Base-by-base conservation (phyloP, 164 flowering plant genomes). In the Vitis amurensis region DNA sequence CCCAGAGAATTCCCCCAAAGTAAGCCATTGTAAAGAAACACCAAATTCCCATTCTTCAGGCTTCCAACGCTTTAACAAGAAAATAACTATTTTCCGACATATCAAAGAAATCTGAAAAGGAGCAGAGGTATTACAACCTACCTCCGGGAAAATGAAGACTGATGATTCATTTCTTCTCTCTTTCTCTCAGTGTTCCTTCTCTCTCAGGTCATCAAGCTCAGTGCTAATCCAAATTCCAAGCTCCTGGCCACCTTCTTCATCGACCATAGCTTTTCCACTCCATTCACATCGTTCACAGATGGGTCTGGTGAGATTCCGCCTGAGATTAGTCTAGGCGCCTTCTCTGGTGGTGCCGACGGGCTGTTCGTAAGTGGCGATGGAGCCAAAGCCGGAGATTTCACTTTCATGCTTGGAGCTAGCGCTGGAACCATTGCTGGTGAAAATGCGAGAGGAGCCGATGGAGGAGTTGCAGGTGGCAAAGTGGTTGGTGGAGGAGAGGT, bases 281-380 rank as follows among this genome's bases (percentile, higher is more conserved):
- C 92, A 67, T 80, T 88, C 78, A 57, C 8, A 29, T 84, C 83
- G 49, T 64, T 58, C 13, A 53, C 47, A 6, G 78, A 5, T 9
- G 88, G 84, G 5, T 65, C 73, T 0, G 86, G 85, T 3, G 85
- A 57, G 49, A 7, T 2, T 1, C 59, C 11, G 1, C 68, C 77
- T 14, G 6, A 9, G 50, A 74, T 65, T 0, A 82, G 84, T 1
- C 69, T 76, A 4, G 89, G 86, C 1, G 84, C 79, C 10, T 10
- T 81, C 0, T 68, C 27, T 0, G 82, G 75, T 1, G 87, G 84
- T 0, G 84, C 74, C 5, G 84, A 84, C 0, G 87, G 87, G 31
- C 86, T 77, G 4, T n/a, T 37, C 0, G 11, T n/a, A 4, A 62
- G 30, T 9, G 77, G 67, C 12, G 68, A 13, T 4, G 86, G 83